Base-by-base conservation (phyloP, 805 yeast genomes). In the Dipodascopsis uninucleata region DNA sequence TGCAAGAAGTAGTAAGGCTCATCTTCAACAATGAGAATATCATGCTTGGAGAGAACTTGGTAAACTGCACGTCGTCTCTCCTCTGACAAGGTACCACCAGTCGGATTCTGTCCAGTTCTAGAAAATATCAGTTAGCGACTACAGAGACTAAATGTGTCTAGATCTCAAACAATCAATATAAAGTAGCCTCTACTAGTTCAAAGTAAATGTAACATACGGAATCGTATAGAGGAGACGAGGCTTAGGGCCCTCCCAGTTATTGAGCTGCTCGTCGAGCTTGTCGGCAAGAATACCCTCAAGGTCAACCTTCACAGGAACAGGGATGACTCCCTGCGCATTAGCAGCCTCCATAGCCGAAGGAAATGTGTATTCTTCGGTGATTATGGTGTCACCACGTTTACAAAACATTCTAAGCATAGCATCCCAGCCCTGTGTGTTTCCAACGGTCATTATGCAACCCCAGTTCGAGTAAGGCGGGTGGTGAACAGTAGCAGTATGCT, bases 381-480 rank as follows among this genome's bases (percentile, higher is more conserved):
- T 70, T 33, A 86, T 72, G 24, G 81, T 69, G 42, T 84, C 88
- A 14, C 85, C 82, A 33, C 76, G 64, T 61, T 79, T 70, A 58
- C 81, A 72, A 59, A 90, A 78, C 25, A 89, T 78, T 65, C 97
- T 77, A 60, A 90, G 73, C 20, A 80, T 72, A 2, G 93, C 76
- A 58, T 89, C 96, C 82, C 94, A 81, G 4, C 85, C 77, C 65
- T 85, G 86, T n/a, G 97, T 89, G 69, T 85, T 86, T 54, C 97
- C 97, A 9, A 81, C 75, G 39, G 86, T 76, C 53, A 81, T 66
- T 28, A 87, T 66, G 26, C 78, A 64, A 54, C 75, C 81, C 96
- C 96, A 89, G 62, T 82, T 82, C 21, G 71, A 64, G 66, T 80
- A 78, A 31, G 72, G 75, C 21, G 74, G 62, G 31, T 68, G 56